Base-by-base conservation (phyloP, 768 basidiomycete genomes). In the Mycena galericulata region DNA sequence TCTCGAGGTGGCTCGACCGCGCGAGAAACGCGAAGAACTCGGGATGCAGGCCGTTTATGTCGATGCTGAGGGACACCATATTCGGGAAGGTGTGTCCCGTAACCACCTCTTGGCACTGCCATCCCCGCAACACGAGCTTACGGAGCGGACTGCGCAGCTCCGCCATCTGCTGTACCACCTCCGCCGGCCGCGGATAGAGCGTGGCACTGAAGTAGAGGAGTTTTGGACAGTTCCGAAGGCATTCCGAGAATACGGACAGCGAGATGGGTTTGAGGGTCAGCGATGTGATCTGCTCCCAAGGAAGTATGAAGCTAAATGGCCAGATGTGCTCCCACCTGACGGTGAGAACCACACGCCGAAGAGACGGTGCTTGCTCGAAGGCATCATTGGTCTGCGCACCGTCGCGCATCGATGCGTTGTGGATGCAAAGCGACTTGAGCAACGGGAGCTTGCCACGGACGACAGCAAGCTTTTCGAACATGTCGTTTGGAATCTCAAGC, bases 231-330 rank as follows among this genome's bases (percentile, higher is more conserved):
- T 67, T 67, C 24, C 34, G 53, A 32, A 71, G 60, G 26, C 65
- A 63, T 50, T 67, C 61, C 14, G 65, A 54, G 62, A 71, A 71
- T 20, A 59, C 58, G 27, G 56, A 53, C 22, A 64, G 12, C 20
- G 61, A 58, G 24, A 71, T 64, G 36, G 62, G 53, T 10, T 11
- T 22, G 49, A 71, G 66, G 8, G 51, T 64, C 36, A 71, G 46
- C 15, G 55, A 71, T 36, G 65, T 67, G 36, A 71, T 26, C 29
- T 71, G 70, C 14, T 20, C 40, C 65, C 62, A 71, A 8, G 70
- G 70, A 11, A 71, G 41, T 10, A 62, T 43, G 17, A 60, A 38
- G 17, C 61, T 57, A 27, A 55, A 62, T 0, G 66, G 65, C 62
- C 69, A 66, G 32, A 67, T 53, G 55, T 67, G 4, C 41, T 65